phyloP scores from a whole-genome alignment of 352 stramenopile genomes.

The Globisporangium paddicum region DNA sequence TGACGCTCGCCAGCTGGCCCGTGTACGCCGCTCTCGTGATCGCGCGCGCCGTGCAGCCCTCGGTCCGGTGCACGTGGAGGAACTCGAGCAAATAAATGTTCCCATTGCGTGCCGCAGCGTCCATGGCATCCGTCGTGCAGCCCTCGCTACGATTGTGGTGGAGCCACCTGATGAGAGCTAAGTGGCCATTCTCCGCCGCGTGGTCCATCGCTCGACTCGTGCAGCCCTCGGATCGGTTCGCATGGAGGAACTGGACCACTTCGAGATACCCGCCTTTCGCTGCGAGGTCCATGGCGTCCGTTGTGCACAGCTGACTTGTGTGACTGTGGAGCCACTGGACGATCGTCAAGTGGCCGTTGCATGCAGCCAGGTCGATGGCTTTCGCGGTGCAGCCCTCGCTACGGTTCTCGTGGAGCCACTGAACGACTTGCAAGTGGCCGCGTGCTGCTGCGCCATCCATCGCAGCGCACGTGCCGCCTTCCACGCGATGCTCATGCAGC shows the following conservation, averaged over 20 bases:
- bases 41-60: conserved; percentile 22
- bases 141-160: conserved; percentile 27
- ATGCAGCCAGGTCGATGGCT: conserved; percentile 56
- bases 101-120: conserved; percentile 33
- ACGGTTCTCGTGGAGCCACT: conserved; percentile 39
- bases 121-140: conserved; percentile 42
- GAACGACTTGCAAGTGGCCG: conserved; percentile 35
- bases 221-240: conserved; percentile 30
- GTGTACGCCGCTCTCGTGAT: conserved; percentile 25
- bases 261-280: conserved; percentile 29
- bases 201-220: conserved; percentile 41
- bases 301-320: conserved; percentile 30
- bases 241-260: conserved; percentile 33
- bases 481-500: conserved; percentile 21
- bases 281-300: conserved; percentile 33
- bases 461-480: conserved; percentile 41
- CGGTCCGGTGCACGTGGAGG: conserved; percentile 18
- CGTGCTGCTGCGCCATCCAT: conserved; percentile 35
- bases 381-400: conserved; percentile 35
- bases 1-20: conserved; percentile 28
- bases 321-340: conserved; percentile 40
- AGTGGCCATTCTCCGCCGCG: conserved; percentile 34
- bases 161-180: conserved; percentile 37
- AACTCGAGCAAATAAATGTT: conserved; percentile 32
- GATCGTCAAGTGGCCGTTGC: conserved; percentile 37